Conservation (phyloP, 1,139 yeast genomes). For the Candida sp. region DNA sequence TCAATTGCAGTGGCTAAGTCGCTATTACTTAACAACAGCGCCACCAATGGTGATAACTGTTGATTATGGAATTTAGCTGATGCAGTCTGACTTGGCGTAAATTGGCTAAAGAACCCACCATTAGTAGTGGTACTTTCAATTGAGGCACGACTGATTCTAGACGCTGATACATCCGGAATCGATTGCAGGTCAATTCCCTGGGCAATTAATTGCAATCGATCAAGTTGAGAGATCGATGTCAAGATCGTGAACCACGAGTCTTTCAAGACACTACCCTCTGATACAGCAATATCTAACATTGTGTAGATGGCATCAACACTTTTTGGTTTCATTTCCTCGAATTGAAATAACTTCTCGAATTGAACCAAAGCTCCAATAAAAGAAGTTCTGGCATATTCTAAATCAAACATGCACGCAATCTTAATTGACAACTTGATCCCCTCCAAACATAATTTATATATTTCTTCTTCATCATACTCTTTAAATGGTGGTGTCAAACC, state of each 20-base stretch:
- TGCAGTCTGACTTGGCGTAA: slow-evolving; percentile 35
- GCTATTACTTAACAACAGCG: slow-evolving; percentile 60
- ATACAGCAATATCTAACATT: slow-evolving; percentile 71
- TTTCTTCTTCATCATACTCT: slow-evolving; percentile 78
- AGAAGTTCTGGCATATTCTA: slow-evolving; percentile 83
- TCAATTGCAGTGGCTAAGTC: slow-evolving; percentile 86
- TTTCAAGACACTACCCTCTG: slow-evolving; percentile 71
- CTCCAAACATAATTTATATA: slow-evolving; percentile 70
- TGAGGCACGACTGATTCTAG: slow-evolving; percentile 62
- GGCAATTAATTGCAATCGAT: slow-evolving; percentile 82
- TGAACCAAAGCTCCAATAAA: slow-evolving; percentile 89
- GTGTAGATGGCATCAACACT: slow-evolving; percentile 78
- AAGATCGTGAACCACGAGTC: slow-evolving; percentile 82
- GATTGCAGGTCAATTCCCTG: slow-evolving; percentile 84
- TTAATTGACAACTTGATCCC: slow-evolving; percentile 82
- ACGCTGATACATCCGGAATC: slow-evolving; percentile 82
- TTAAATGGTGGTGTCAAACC: slow-evolving; percentile 93
- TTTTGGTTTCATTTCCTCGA: slow-evolving; percentile 74
- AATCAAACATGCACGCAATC: slow-evolving; percentile 80
- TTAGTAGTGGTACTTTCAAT: slow-evolving; percentile 48
- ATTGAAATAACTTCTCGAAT: slow-evolving; percentile 76
- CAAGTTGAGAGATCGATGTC: slow-evolving; percentile 84
- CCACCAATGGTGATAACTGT: slow-evolving; percentile 35
- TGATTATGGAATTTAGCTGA: slow-evolving; percentile 43
- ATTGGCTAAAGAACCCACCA: slow-evolving; percentile 47